Conservation (phyloP, 371 early-diverging fungal species). For the Apophysomyces sp. region DNA sequence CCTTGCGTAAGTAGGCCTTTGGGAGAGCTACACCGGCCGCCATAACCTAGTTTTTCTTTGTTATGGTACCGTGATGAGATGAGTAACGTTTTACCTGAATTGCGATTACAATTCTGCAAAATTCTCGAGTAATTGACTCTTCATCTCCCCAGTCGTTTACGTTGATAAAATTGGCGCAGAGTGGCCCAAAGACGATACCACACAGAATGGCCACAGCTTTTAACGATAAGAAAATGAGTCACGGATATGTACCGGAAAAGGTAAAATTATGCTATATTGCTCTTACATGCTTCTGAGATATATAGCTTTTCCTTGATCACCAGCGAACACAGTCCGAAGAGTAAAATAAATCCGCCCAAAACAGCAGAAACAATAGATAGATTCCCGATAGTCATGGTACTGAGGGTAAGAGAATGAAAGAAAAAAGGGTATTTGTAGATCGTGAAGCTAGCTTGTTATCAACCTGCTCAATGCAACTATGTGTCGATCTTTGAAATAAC, state of each 20-base stretch:
- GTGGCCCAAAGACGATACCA: conserved; percentile 80
- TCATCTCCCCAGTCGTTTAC: conserved; percentile 29
- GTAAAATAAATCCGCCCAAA: conserved; percentile 74
- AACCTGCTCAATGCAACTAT: no score
- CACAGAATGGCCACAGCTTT: conserved; percentile 71
- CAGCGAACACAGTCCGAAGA: conserved; percentile 81
- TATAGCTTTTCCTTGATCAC: conserved; percentile 83
- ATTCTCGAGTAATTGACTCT: conserved; percentile 35
- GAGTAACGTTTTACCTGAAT: conserved; percentile 46
- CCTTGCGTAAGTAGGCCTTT: conserved; percentile 53
- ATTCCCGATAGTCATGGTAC: not conserved
- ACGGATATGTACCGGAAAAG: not conserved
- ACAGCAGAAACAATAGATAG: conserved; percentile 18
- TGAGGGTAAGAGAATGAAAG: no score
- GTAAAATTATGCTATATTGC: not conserved
- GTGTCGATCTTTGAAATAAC: not conserved
- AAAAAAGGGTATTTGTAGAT: no score
- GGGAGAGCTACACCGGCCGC: conserved; percentile 49
- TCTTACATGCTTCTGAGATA: conserved; percentile 74
- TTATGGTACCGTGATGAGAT: not conserved
- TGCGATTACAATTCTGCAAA: conserved; percentile 71
- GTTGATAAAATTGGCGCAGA: conserved; percentile 28
- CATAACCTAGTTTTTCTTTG: conserved; percentile 10
- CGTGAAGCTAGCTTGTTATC: no score
- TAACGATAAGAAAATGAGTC: not conserved